These are phyloP conservation scores for Russula sp. DNA, from an alignment of 768 basidiomycete genomes.

Conservation along the genomic window DNA sequence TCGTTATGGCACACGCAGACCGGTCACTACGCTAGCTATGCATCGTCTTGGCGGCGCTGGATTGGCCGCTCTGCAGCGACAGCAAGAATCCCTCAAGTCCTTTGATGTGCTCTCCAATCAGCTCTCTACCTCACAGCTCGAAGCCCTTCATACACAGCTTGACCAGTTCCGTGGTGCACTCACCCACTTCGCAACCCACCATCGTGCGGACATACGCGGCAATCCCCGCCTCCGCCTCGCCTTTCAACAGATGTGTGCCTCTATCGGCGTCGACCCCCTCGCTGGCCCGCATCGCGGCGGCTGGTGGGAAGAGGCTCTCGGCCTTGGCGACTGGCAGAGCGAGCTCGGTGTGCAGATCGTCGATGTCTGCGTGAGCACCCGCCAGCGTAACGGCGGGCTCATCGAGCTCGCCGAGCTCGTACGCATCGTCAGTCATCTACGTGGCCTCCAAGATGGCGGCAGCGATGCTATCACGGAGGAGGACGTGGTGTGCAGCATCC, in stretches of 20 bases:
- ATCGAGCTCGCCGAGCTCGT: constrained; percentile 86
- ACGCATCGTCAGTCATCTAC: constrained; percentile 64
- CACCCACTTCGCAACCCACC: constrained; percentile 73
- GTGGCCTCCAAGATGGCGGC: constrained; percentile 55
- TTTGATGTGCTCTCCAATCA: constrained; percentile 77
- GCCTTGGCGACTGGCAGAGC: constrained; percentile 90
- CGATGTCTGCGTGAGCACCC: constrained; percentile 81
- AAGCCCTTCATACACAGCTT: constrained; percentile 74
- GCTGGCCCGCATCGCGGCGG: constrained; percentile 80
- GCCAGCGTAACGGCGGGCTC: constrained; percentile 86
- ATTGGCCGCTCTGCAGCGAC: constrained; percentile 83
- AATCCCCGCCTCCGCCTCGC: constrained; percentile 85
- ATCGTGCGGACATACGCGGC: constrained; percentile 74
- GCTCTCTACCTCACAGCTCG: constrained; percentile 69
- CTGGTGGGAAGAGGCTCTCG: constrained; percentile 87
- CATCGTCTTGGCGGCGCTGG: constrained; percentile 76
- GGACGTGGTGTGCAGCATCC: constrained; percentile 77
- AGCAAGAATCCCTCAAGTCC: constrained; percentile 70
- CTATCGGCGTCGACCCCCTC: constrained; percentile 91
- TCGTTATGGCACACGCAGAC: no score
- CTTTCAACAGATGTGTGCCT: constrained; percentile 94
- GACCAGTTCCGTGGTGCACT: constrained; percentile 80
- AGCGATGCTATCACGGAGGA: constrained; percentile 67
- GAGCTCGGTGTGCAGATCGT: constrained; percentile 95
- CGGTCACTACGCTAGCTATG: constrained; percentile 33